Base-by-base conservation (phyloP, 2,329 filamentous ascomycete species). In the Neurospora sp. region DNA sequence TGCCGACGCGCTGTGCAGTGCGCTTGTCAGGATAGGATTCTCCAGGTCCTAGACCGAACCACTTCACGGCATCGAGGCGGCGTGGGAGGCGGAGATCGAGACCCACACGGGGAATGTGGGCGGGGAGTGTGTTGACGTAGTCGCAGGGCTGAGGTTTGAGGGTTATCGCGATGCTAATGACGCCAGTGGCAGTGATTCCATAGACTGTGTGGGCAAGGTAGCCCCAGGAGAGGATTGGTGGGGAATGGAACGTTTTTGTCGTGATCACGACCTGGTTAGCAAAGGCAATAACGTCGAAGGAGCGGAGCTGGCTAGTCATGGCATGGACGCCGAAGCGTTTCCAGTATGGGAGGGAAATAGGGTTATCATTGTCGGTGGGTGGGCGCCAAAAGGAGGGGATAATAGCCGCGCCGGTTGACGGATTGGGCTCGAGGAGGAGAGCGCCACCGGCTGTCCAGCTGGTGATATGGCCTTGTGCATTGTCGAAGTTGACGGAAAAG, bases 11-110 rank as follows among this genome's bases (percentile, higher is more conserved):
- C 73, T 90, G 87, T 1, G 86, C 70, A 2, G 81, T 75, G 71
- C 85, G 84, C 79, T 87, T 90, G 78, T 91, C 89, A 7, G 84
- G 84, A 77, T 91, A 91, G 8, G 83, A 85, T 77, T 91, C 89
- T 9, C 86, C 87, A 0, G 87, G 87, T 0, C 89, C 89, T 5
- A 85, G 85, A 6, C 89, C 89, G 71, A 87, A 86, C 88, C 89
- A 91, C 10, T 80, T 77, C 4, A 86, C 84, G 0, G 78, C 73
- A 67, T 85, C 80, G 33, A 89, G 82, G 0, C 77, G 68, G 40
- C 80, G 77, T 4, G 81, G 80, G 0, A 90, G 78, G 40, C 83
- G 81, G 4, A 91, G 75, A 68, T 88, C 83, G 4, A 91, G 79
- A 0, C 90, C 90, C 33, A 90, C 82, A 9, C 90, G 83, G 0